These are phyloP conservation scores for Eucalyptus sideroxylon DNA, from an alignment of 345 rosid species.

Conservation along the genomic window DNA sequence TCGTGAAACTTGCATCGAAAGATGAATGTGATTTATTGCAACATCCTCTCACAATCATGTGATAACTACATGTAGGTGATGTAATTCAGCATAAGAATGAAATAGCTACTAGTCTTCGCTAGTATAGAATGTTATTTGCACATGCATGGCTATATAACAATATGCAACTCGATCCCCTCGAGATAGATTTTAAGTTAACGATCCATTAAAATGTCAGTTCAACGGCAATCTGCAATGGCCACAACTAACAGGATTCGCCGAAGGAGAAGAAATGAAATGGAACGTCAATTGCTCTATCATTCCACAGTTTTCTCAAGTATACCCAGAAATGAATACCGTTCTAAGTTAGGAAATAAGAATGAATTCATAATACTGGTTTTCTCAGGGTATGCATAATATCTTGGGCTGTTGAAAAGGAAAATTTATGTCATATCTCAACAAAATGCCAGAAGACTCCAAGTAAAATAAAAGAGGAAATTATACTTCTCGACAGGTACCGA, in stretches of 20 bases:
- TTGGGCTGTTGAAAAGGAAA: constrained; percentile 28
- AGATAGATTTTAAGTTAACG: not conserved
- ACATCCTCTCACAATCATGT: not conserved
- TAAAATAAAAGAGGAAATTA: not conserved
- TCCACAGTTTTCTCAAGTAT: constrained; percentile 45
- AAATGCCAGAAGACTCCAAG: not conserved
- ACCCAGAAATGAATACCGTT: no score
- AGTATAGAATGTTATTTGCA: not conserved
- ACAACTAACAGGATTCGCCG: not conserved
- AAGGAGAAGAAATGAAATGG: not conserved
- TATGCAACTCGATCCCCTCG: not conserved
- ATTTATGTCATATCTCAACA: not conserved
- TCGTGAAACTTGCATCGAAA: no score
- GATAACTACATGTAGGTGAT: not conserved
- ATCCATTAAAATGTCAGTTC: not conserved
- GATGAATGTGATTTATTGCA: no score
- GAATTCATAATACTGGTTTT: no score
- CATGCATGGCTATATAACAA: not conserved
- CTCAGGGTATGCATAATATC: constrained; percentile 59
- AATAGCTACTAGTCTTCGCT: not conserved
- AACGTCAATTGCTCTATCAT: constrained; percentile 53
- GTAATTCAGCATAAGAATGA: not conserved
- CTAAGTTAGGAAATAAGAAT: no score
- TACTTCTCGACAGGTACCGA: no score
- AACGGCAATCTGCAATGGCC: not conserved